Evolutionary conservation across 2,329 filamentous ascomycete genomes (phyloP), one percentile per base, ranked within the genome.

Genomic region (Didymellaceae sp.): DNA sequence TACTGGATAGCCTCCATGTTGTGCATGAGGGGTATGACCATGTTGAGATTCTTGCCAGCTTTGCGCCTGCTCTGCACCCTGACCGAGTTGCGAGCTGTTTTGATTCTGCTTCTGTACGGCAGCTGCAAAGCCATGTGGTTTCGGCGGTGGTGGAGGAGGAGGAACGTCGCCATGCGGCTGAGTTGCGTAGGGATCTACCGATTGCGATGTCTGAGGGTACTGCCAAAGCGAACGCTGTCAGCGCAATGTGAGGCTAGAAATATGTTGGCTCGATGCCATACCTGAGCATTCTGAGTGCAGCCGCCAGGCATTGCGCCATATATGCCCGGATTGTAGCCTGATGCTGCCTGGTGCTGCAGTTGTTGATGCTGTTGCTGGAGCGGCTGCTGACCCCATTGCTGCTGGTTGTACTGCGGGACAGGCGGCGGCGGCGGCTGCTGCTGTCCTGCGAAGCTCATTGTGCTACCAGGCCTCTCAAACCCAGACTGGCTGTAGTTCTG

Each of bases 71-170:
- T 41, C 54, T 18, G 7, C 42, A 52, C 48, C 58, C 45, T 41
- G 55, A 22, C 4, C 26, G 30, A 25, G 6, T 28, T 28, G 26
- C 5, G 26, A 13, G 26, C n/a, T 51, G 7, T 44, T 32, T 6
- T 43, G 33, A 16, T 43, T 47, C 9, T 52, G 48, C 14, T 45
- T 39, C 22, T 68, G 66, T 7, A 63, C 57, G 24, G 62, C 61
- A 26, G 59, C 61, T 47, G 63, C 61, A 44, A 71, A 71, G 32
- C 65, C 65, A 25, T 66, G 55, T 8, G 67, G 68, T 60, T 73
- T 73, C 10, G 70, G 70, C 6, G 70, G 70, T 7, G 70, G 69
- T n/a, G 68, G 69, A 41, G 70, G 70, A 41, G 70, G 70, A 32
- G 70, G 67, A 17, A 63, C 45, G 39, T 71, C 67, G 49, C 58